Evolutionary conservation across 768 basidiomycete species (phyloP).

Genomic region (Mycena polygramma): DNA sequence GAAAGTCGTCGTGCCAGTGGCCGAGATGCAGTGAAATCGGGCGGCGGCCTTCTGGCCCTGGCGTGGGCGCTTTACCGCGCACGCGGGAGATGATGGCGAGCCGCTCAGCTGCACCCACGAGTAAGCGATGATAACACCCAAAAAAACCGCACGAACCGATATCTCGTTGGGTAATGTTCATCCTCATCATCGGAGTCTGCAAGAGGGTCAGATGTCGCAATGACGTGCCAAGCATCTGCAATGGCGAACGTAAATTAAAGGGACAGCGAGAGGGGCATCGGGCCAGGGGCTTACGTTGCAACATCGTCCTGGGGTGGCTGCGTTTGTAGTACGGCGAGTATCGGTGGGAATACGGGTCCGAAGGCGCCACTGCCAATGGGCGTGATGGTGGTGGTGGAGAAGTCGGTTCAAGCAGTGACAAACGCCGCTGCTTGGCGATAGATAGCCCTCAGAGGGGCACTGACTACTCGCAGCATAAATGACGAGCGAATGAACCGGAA

Average conservation of each 20-base stretch:
- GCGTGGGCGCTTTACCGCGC: constrained; percentile 70
- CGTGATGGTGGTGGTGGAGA: constrained; percentile 4
- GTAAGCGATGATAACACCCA: constrained; percentile 12
- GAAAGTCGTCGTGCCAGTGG: constrained; percentile 30
- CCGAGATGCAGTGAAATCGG: constrained; percentile 25
- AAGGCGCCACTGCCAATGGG: neutral
- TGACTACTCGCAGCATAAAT: constrained; percentile 12
- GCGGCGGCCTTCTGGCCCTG: constrained; percentile 53
- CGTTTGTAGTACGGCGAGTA: constrained; percentile 41
- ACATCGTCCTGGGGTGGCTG: constrained; percentile 60
- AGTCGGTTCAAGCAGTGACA: constrained; percentile 16
- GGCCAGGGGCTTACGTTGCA: constrained; percentile 65
- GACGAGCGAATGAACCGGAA: neutral
- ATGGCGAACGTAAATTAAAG: constrained; percentile 15
- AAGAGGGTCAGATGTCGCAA: constrained; percentile 77
- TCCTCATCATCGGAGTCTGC: constrained; percentile 82
- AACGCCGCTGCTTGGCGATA: constrained; percentile 17
- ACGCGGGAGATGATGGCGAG: constrained; percentile 71
- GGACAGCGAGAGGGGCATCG: constrained; percentile 12
- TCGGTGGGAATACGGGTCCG: constrained; percentile 28
- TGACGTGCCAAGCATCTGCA: constrained; percentile 80
- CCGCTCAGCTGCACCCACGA: constrained; percentile 61
- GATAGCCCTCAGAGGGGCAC: constrained; percentile 20
- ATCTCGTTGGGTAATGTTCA: constrained; percentile 73
- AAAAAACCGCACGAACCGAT: constrained; percentile 62